Percentiles rank a stretch among this genome's conserved stretches.
phyloP scores from a whole-genome alignment of 148 eudicot species.

The Bassia scoparia region DNA sequence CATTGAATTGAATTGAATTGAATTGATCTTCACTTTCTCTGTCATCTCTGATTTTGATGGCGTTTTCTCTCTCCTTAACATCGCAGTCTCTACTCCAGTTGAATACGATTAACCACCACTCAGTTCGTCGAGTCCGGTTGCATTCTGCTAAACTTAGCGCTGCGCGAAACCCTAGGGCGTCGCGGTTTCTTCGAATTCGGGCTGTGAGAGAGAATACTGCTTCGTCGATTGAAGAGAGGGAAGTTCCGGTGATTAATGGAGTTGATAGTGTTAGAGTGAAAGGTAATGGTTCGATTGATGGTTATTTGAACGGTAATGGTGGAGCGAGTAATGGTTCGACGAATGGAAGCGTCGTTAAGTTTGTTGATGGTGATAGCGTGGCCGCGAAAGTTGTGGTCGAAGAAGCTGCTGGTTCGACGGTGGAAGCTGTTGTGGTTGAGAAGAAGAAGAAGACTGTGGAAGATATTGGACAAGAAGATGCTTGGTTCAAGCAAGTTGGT shows the following conservation, averaged over 20 bases:
- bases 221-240: slow-evolving; percentile 39
- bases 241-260: slow-evolving; percentile 34
- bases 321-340: slow-evolving; percentile 24
- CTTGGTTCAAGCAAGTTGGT: slow-evolving; percentile 74
- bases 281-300: slow-evolving; percentile 30
- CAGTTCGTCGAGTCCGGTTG: slow-evolving; percentile 23
- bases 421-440: slow-evolving; percentile 14
- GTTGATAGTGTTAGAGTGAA: slow-evolving; percentile 33
- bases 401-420: slow-evolving; percentile 6
- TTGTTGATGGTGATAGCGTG: slow-evolving; percentile 50
- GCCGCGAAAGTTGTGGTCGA: slow-evolving; percentile 21
- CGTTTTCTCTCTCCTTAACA: slow-evolving; percentile 32
- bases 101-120: slow-evolving; percentile 27
- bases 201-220: slow-evolving; percentile 43
- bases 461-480: slow-evolving; percentile 97
- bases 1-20: neutral
- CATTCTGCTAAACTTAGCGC: slow-evolving; percentile 17
- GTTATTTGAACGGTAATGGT: slow-evolving; percentile 34
- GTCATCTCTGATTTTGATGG: slow-evolving; percentile 23
- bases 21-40: neutral
- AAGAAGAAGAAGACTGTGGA: slow-evolving; percentile 64
- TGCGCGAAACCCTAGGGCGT: slow-evolving; percentile 10
- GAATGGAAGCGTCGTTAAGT: slow-evolving; percentile 50
- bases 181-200: slow-evolving; percentile 18
- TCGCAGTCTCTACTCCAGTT: slow-evolving; percentile 26